Evolutionary conservation across 345 rosid genomes (phyloP).

Genomic region (Alliaria petiolata): DNA sequence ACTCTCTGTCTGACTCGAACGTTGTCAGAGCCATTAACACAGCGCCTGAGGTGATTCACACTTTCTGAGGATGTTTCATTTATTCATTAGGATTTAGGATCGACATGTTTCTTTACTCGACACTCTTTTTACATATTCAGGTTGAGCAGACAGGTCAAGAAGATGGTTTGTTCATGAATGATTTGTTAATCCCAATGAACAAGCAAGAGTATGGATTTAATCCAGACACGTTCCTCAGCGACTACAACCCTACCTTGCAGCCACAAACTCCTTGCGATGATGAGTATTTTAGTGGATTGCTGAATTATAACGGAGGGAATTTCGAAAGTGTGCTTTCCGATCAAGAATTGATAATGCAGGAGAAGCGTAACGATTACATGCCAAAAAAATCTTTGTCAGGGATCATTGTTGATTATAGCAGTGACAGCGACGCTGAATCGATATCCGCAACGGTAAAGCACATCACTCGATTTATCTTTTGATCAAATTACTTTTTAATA

Average conservation of each 20-base stretch:
- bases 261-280: background rate
- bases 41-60: background rate
- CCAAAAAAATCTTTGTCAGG: conserved; percentile 19
- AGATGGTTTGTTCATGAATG: background rate
- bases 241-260: background rate
- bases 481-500: no score
- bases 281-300: background rate
- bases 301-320: background rate
- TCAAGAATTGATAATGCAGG: background rate
- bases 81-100: background rate
- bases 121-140: background rate
- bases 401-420: background rate
- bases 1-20: background rate
- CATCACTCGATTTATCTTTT: background rate
- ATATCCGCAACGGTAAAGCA: conserved; percentile 15
- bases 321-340: background rate
- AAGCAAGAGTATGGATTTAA: background rate
- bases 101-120: background rate
- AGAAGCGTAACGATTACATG: conserved; percentile 1
- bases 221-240: background rate
- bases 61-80: background rate
- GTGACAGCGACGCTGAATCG: conserved; percentile 13
- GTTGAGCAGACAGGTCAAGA: conserved; percentile 1
- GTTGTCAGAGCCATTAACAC: background rate
- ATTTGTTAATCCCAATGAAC: background rate